phyloP scores from a whole-genome alignment of 306 rosid species.

The Cucumis hystrix region DNA sequence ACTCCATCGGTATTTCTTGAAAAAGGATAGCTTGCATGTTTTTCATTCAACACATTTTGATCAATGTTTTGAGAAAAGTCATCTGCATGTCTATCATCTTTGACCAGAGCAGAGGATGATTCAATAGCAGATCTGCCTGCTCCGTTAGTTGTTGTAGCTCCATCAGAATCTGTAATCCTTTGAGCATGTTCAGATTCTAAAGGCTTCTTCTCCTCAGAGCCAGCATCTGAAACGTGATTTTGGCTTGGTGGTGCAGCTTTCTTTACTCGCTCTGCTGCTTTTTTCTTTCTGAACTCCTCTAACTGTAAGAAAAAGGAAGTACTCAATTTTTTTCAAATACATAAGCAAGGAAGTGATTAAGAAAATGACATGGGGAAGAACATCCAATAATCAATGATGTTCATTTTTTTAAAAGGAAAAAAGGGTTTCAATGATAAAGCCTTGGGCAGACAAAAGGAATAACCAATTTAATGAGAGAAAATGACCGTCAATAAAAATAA shows the following conservation, averaged over 20 bases:
- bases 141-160: constrained; percentile 61
- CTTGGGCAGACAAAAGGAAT: not conserved
- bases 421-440: not conserved
- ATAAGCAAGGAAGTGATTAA: not conserved
- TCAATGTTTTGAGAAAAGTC: constrained; percentile 27
- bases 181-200: constrained; percentile 40
- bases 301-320: constrained; percentile 36
- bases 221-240: constrained; percentile 26
- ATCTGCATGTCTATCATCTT: constrained; percentile 20
- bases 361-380: not conserved
- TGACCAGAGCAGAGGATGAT: constrained; percentile 19
- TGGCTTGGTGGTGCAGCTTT: constrained; percentile 37
- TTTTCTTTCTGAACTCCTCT: constrained; percentile 93
- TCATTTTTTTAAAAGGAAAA: not conserved
- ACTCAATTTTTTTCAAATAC: not conserved
- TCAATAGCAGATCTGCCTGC: constrained; percentile 21
- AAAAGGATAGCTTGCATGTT: constrained; percentile 7
- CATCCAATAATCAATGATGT: not conserved
- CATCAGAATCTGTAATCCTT: constrained; percentile 36
- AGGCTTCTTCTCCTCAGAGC: constrained; percentile 39
- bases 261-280: constrained; percentile 73
- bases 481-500: not conserved
- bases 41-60: constrained; percentile 22
- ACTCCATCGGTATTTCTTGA: constrained; percentile 23
- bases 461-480: not conserved